Base-by-base conservation (phyloP, 2,329 filamentous ascomycete genomes). In the Fusarium sp. region DNA sequence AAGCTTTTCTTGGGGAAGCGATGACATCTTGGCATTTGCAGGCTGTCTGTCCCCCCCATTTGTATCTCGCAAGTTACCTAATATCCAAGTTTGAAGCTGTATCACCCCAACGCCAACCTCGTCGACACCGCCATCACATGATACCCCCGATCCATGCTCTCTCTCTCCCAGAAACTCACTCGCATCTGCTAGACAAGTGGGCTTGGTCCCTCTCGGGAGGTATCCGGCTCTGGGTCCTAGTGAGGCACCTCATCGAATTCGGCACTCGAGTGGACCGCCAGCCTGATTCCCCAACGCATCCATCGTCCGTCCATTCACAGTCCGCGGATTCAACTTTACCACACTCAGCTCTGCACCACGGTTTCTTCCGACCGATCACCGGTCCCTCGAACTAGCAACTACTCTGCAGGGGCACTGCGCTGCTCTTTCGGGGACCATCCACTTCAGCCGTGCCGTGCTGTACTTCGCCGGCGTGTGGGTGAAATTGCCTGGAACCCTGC, bases 341-440 rank as follows among this genome's bases (percentile, higher is more conserved):
- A 72, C 35, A n/a, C 48, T 54, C 61, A 64, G 45, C 60, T 63
- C 43, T 56, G 22, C 59, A 63, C 45, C 60, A 63, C 61, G 41
- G 33, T 70, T 70, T 60, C 31, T 61, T 67, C 70, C 57, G 61
- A 67, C 35, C 50, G 71, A 62, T 58, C 59, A 61, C 59, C 20
- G 24, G 31, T 29, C 33, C 48, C 27, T 48, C 43, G 14, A 48
- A 48, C 43, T 48, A 48, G 43, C 31, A 52, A 52, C 24, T 8
- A n/a, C 24, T 52, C 48, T 29, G 27, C 18, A 54, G 27, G 24
- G 37, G 37, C 56, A 6, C 18, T 41, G 37, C 35, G 3, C 18
- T 41, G 57, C 16, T 29, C 37, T 31, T 45, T 31, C 35, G 48
- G 37, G 58, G 58, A 35, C 39, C 39, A 33, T 33, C 27, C 18